A percentile compares a stretch with the other conserved stretches of the same genome.
These are phyloP conservation scores for Corymbia citriodora DNA, from an alignment of 441 rosid species.

Conservation along the genomic window DNA sequence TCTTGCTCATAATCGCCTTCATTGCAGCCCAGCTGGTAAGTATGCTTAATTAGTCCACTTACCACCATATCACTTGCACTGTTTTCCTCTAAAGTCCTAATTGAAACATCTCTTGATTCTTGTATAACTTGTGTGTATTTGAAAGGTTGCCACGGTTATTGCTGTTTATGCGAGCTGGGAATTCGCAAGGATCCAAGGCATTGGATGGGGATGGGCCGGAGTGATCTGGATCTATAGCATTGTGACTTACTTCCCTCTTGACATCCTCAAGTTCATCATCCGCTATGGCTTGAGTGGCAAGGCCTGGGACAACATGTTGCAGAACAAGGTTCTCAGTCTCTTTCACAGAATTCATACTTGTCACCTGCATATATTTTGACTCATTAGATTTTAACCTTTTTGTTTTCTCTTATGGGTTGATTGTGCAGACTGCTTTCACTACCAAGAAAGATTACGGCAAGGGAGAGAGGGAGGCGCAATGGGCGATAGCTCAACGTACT, in stretches of 20 bases:
- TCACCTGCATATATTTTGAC: background rate
- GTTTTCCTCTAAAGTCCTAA: background rate
- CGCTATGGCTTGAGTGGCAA: constrained; percentile 62
- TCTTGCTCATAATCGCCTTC: constrained; percentile 58
- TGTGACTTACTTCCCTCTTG: constrained; percentile 74
- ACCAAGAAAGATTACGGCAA: constrained; percentile 77
- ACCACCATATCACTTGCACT: background rate
- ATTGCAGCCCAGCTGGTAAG: constrained; percentile 73
- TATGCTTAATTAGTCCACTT: background rate
- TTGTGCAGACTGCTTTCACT: constrained; percentile 64
- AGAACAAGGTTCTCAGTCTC: constrained; percentile 9
- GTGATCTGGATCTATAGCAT: constrained; percentile 71
- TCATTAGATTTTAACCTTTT: background rate
- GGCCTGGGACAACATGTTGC: constrained; percentile 67
- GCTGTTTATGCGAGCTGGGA: constrained; percentile 77
- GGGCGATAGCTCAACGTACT: constrained; percentile 85
- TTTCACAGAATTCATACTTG: background rate
- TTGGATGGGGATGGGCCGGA: constrained; percentile 98
- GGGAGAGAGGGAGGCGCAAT: constrained; percentile 86
- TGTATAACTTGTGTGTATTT: background rate
- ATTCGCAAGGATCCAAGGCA: constrained; percentile 71
- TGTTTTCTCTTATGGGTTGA: background rate
- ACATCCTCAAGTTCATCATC: constrained; percentile 73
- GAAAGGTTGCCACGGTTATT: constrained; percentile 69
- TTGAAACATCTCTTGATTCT: background rate